Base-by-base conservation (phyloP, 805 yeast genomes). In the Lipomyces anomalus region DNA sequence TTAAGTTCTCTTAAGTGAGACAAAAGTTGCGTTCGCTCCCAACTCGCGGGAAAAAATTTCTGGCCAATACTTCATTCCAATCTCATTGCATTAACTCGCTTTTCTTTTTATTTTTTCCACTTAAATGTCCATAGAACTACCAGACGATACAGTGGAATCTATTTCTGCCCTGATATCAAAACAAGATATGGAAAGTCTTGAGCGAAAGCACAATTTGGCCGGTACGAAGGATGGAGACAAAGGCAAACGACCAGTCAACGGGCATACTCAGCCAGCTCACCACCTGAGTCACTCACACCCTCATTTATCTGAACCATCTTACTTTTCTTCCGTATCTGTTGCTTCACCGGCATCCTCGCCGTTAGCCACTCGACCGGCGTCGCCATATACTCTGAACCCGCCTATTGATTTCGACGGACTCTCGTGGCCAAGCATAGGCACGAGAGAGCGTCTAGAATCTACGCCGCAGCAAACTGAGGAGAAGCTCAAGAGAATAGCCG, bases 341-440 rank as follows among this genome's bases (percentile, higher is more conserved):
- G n/a, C 38, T 35, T 20, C 34, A 11, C 16, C 30, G 38, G 38
- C 40, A 22, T 35, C 30, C 47, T 76, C 88, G 0, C 89, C 89
- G 13, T 68, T 82, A 46, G 81, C 75, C 55, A 80, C 87, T 2
- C 72, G 88, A 58, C 85, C 87, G 1, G 88, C 89, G 0, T 78
- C 88, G 3, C 95, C 95, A 18, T 83, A 80, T 62, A 84, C 94
- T 1, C 64, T 83, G 43, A 80, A 79, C 53, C 89, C 95, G 0
- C 92, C 95, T 17, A 82, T 88, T 28, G 95, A 87, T 60, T 79
- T 75, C 36, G 95, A 86, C 65, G 96, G 96, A 0, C 74, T 90
- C 38, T 86, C 95, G 36, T 90, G 96, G 95, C 97, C 97, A 16
- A 79, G 89, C 16, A 58, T 72, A 3, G 97, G 97, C 6, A 90